Conservation (phyloP, 371 early-diverging fungal genomes). For the Zychaea mexicana region DNA sequence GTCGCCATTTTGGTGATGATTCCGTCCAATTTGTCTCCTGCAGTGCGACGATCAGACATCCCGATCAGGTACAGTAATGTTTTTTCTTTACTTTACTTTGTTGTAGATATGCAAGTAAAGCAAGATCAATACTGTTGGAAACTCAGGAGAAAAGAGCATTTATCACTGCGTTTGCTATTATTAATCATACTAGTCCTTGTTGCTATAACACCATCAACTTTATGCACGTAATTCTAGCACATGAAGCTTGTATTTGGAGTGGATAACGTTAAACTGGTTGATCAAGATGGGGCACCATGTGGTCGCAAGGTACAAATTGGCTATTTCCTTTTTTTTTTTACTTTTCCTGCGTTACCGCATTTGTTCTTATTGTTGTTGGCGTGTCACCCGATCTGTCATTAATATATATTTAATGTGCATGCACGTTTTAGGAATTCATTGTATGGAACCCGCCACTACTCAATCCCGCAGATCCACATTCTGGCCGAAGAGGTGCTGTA, state of each 20-base stretch:
- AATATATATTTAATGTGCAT: neutral
- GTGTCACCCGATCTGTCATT: too few species aligned
- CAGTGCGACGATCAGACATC: constrained; percentile 56
- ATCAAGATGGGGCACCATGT: constrained; percentile 48
- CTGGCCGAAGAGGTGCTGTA: constrained; percentile 25
- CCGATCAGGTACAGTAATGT: constrained; percentile 37
- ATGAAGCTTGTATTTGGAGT: constrained; percentile 45
- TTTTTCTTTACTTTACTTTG: too few species aligned
- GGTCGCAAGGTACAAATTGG: constrained; percentile 35
- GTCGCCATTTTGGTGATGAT: constrained; percentile 45
- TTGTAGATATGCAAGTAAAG: neutral
- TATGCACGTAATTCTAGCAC: constrained; percentile 44
- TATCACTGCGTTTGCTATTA: too few species aligned
- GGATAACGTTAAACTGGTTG: constrained; percentile 25
- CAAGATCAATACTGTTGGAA: neutral
- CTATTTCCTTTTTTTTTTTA: too few species aligned
- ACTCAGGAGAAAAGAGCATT: neutral
- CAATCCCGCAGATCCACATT: constrained; percentile 11
- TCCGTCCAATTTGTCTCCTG: constrained; percentile 65
- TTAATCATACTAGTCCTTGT: too few species aligned
- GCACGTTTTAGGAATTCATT: constrained; percentile 35
- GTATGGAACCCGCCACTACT: constrained; percentile 43
- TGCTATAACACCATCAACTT: neutral
- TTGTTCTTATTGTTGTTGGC: too few species aligned
- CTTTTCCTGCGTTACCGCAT: too few species aligned